These are phyloP conservation scores for Colletotrichum liriopes DNA, from an alignment of 2,329 filamentous ascomycete species.

Conservation along the genomic window DNA sequence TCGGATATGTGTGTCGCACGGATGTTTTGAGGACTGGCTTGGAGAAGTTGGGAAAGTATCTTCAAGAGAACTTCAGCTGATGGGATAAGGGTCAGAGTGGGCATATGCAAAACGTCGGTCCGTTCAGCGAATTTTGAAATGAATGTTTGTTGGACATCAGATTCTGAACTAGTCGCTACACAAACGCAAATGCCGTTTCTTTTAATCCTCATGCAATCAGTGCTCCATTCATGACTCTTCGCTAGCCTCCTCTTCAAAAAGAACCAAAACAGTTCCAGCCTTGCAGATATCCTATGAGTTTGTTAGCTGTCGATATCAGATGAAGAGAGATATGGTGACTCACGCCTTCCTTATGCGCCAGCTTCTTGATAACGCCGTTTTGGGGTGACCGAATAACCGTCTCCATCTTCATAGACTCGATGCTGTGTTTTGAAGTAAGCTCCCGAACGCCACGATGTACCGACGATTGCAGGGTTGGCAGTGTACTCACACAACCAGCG, in stretches of 20 bases:
- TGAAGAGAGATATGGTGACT: constrained; percentile 51
- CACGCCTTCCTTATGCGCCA: constrained; percentile 83
- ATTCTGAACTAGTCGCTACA: not conserved
- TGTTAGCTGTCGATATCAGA: constrained; percentile 43
- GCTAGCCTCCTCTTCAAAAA: constrained; percentile 73
- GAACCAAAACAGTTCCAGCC: constrained; percentile 80
- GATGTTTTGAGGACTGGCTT: constrained; percentile 78
- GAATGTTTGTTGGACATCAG: not conserved
- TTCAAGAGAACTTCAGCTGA: constrained; percentile 45
- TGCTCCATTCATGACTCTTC: constrained; percentile 39
- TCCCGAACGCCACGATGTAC: not conserved
- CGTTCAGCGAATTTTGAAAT: not conserved
- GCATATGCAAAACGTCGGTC: no score
- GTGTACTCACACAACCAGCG: constrained; percentile 81
- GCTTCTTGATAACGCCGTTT: constrained; percentile 78
- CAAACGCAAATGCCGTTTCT: not conserved
- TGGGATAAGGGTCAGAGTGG: not conserved
- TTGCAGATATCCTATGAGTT: constrained; percentile 79
- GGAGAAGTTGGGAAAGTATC: constrained; percentile 61
- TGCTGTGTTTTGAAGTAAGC: constrained; percentile 61
- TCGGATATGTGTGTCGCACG: constrained; percentile 83
- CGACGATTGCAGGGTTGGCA: not conserved
- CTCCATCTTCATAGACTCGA: constrained; percentile 94
- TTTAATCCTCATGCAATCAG: not conserved
- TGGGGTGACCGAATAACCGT: constrained; percentile 86